Conservation (phyloP, 169 alveolate genomes). For the Miamiensis avidus region DNA sequence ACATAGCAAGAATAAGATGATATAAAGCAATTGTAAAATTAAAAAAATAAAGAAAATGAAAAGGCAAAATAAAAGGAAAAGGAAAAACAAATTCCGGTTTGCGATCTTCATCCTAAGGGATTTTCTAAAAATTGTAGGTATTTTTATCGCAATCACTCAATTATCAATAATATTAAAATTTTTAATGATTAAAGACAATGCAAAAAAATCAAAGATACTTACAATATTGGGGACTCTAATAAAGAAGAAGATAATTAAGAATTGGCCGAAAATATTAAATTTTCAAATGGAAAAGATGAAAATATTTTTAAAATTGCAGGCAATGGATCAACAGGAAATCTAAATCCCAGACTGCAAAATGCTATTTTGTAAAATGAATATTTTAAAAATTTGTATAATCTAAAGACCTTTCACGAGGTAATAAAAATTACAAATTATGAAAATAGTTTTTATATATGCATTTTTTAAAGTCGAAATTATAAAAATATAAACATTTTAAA, state of each 20-base stretch:
- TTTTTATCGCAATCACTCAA: too few relatives aligned
- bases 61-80: too few relatives aligned
- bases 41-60: not conserved
- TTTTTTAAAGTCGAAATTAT: too few relatives aligned
- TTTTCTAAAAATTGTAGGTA: not conserved
- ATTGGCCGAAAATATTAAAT: not conserved
- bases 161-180: too few relatives aligned
- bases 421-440: too few relatives aligned
- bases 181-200: not conserved
- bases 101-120: not conserved
- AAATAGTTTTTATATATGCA: too few relatives aligned
- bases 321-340: not conserved
- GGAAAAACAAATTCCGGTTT: too few relatives aligned
- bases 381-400: conserved; percentile 17
- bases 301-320: not conserved
- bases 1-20: not conserved
- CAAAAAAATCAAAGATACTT: not conserved
- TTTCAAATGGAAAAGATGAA: not conserved
- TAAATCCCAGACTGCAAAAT: not conserved
- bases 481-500: not conserved
- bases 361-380: not conserved
- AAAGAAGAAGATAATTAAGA: not conserved
- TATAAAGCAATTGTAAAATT: too few relatives aligned
- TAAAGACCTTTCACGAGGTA: conserved; percentile 44
- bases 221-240: not conserved